Evolutionary conservation across 768 basidiomycete species (phyloP).

Genomic region (Boletus pseudo-olivaceus): DNA sequence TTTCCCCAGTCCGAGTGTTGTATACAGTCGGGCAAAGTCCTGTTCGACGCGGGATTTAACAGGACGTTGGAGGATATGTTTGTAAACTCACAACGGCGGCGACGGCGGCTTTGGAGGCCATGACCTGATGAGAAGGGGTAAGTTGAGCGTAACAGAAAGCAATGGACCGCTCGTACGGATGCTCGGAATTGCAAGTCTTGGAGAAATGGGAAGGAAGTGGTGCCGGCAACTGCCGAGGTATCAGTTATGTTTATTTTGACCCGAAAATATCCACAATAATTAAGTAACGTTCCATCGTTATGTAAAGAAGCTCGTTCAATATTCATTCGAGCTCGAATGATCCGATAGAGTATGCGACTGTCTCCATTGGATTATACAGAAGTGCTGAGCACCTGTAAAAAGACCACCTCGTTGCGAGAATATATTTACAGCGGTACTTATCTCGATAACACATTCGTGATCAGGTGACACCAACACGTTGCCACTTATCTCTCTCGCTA

Average conservation of each 20-base stretch:
- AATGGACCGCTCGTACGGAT: conserved; percentile 13
- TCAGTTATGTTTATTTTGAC: conserved; percentile 1
- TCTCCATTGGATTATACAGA: not conserved
- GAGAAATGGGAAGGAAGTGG: conserved; percentile 7
- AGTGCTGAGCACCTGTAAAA: not conserved
- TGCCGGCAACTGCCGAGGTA: conserved; percentile 30
- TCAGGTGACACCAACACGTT: not conserved
- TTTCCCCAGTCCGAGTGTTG: conserved; percentile 81
- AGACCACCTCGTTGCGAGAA: not conserved
- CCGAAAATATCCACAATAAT: not conserved
- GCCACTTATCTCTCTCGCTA: conserved; percentile 2
- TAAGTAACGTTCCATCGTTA: not conserved
- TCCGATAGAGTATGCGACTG: too few relatives aligned
- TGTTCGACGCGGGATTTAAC: conserved; percentile 30
- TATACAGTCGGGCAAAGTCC: conserved; percentile 84
- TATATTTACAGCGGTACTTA: not conserved
- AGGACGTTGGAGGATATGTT: not conserved
- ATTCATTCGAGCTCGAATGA: too few relatives aligned
- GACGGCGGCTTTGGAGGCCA: conserved; percentile 71
- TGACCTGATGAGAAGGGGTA: conserved; percentile 28
- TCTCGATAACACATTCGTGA: not conserved
- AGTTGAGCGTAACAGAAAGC: not conserved
- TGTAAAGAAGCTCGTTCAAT: not conserved
- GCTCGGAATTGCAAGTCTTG: conserved; percentile 14
- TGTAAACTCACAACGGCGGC: conserved; percentile 54